A percentile compares a stretch with the other conserved stretches of the same genome.
phyloP scores from a whole-genome alignment of 176 grass and related monocot species.

The Hsuehochloa calcarea region DNA sequence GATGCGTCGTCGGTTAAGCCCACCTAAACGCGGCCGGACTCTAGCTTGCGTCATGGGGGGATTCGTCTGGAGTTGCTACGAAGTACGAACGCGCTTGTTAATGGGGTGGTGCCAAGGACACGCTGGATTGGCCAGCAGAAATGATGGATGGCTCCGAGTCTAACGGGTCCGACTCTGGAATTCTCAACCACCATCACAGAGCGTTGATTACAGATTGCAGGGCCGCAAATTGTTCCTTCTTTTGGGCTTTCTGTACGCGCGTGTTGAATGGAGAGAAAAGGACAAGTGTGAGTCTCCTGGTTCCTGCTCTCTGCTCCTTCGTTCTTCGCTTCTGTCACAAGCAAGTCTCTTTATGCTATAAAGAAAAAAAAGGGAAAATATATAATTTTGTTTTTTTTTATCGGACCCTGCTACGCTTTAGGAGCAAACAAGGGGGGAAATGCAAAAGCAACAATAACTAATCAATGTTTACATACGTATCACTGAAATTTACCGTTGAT shows the following conservation, averaged over 20 bases:
- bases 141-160: background rate
- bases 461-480: background rate
- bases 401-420: background rate
- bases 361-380: slow-evolving; percentile 18
- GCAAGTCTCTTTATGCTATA: slow-evolving; percentile 38
- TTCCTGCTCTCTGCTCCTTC: too few species aligned
- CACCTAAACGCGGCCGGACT: slow-evolving; percentile 31
- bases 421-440: background rate
- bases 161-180: background rate
- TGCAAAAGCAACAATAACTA: background rate
- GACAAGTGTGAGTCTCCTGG: background rate
- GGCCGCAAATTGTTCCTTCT: slow-evolving; percentile 18
- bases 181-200: background rate
- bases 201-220: background rate
- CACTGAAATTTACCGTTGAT: slow-evolving; percentile 15
- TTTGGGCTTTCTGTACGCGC: slow-evolving; percentile 32
- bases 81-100: background rate
- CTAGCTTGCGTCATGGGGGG: background rate
- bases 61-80: background rate
- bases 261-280: slow-evolving; percentile 13
- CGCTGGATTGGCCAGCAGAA: background rate
- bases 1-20: slow-evolving; percentile 13
- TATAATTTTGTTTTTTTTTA: slow-evolving; percentile 32
- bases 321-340: slow-evolving; percentile 46
- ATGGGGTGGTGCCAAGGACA: background rate